Conservation (phyloP, 2,329 filamentous ascomycete genomes). For the Eutypella sp. region DNA sequence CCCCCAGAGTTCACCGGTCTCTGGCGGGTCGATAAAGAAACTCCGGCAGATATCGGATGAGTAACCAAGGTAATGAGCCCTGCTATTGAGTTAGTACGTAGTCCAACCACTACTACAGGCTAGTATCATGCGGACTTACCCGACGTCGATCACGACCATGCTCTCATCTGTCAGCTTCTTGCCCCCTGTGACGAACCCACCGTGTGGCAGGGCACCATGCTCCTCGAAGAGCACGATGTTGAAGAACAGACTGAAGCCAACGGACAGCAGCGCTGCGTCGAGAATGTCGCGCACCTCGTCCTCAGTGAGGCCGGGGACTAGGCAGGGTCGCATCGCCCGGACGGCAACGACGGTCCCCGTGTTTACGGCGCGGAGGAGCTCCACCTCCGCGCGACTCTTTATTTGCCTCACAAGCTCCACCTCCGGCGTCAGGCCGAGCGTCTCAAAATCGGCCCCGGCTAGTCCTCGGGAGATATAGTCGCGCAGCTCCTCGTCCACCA, state of each 20-base stretch:
- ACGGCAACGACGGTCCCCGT: slow-evolving; percentile 59
- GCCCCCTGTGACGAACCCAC: slow-evolving; percentile 45
- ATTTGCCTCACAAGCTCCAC: slow-evolving; percentile 55
- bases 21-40: slow-evolving; percentile 45
- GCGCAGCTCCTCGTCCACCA: slow-evolving; percentile 61
- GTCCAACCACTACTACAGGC: no score
- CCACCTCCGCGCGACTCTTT: slow-evolving; percentile 52
- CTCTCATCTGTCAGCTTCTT: slow-evolving; percentile 48
- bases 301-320: slow-evolving; percentile 53
- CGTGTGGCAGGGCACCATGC: slow-evolving; percentile 48
- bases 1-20: background rate
- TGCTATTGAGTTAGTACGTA: no score
- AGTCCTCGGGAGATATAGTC: slow-evolving; percentile 59
- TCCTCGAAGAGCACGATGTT: slow-evolving; percentile 60
- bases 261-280: slow-evolving; percentile 48
- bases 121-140: slow-evolving; percentile 19
- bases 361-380: slow-evolving; percentile 56
- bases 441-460: slow-evolving; percentile 47
- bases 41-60: slow-evolving; percentile 60
- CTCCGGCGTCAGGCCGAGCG: slow-evolving; percentile 47
- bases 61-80: slow-evolving; percentile 57
- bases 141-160: slow-evolving; percentile 60
- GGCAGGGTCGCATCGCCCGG: slow-evolving; percentile 49
- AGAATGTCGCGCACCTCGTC: slow-evolving; percentile 52
- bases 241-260: slow-evolving; percentile 55